Evolutionary conservation across 2,329 filamentous ascomycete species (phyloP), one percentile per base, ranked within the genome.

Genomic region (Colletotrichum eremochloae): DNA sequence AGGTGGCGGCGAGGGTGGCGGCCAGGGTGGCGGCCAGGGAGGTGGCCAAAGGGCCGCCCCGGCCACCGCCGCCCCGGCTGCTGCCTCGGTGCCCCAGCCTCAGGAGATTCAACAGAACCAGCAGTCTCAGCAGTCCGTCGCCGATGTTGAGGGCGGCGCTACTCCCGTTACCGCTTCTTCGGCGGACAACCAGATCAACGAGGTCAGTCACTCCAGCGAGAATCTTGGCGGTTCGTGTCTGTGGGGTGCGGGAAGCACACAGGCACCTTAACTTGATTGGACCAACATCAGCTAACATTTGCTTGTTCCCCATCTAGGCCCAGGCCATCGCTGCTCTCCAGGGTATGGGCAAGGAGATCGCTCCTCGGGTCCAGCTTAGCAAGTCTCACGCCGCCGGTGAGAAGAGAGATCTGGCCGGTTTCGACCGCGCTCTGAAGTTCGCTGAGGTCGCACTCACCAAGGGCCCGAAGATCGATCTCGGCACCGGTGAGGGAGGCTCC

Each of bases 261-360:
- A 24, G 70, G 65, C 55, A 29, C 50, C 52, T 62, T 57, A 9
- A 48, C 33, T 50, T 31, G 14, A 55, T 67, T 44, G 31, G 53
- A 44, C 64, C 33, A 29, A 64, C 20, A 53, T 56, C 38, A 57
- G 61, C 62, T 71, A 67, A 71, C 64, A 65, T 36, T 15, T 15
- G 52, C 24, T 42, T 31, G 24, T 61, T 64, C 24, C 29, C 12
- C 29, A 38, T 70, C 6, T 36, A 82, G 82, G 81, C 83, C 14
- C 76, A 82, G 46, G 82, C 84, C 73, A 84, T 86, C 65, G 80
- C 83, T 57, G 77, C 80, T 20, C 81, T 86, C 44, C 84, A 86
- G 75, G 85, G 84, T 40, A 82, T 86, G 80, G 84, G 84, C 76
- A 86, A 86, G 79, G 82, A 85, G 75, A 86, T 86, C 74, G 82